Conservation (phyloP, 2,329 filamentous ascomycete genomes). For the Aspergillus ibericus region DNA sequence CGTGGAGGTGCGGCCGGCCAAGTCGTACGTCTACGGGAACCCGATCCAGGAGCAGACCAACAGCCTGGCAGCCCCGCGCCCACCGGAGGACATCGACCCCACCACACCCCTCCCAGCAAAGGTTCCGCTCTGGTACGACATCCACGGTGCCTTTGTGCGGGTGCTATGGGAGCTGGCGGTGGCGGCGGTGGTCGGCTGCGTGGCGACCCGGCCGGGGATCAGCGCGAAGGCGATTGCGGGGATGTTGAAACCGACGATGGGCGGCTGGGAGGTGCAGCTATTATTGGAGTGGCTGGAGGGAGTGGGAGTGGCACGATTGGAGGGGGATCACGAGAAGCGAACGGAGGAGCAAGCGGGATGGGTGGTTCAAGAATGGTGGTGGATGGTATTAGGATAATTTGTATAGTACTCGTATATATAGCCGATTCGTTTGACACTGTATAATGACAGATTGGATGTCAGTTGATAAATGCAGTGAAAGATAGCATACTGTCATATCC, state of each 20-base stretch:
- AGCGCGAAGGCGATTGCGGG: slow-evolving; percentile 34
- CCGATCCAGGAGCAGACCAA: slow-evolving; percentile 27
- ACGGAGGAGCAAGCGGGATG: slow-evolving; percentile 26
- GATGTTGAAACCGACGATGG: slow-evolving; percentile 41
- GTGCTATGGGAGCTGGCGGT: slow-evolving; percentile 46
- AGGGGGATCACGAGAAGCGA: neutral
- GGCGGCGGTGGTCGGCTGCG: slow-evolving; percentile 42
- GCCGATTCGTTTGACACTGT: no score
- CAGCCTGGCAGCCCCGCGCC: slow-evolving; percentile 28
- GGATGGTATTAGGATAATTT: slow-evolving; percentile 33
- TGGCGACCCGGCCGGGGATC: slow-evolving; percentile 45
- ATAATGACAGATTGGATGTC: no score
- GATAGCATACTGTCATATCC: no score
- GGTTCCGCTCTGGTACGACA: slow-evolving; percentile 52
- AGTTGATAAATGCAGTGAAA: no score
- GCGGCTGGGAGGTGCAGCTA: slow-evolving; percentile 44
- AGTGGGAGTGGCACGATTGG: slow-evolving; percentile 21
- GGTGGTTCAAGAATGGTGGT: slow-evolving; percentile 44
- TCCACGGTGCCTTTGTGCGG: slow-evolving; percentile 40
- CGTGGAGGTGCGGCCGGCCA: slow-evolving; percentile 40
- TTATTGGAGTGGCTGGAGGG: slow-evolving; percentile 44
- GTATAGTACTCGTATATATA: neutral
- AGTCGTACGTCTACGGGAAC: slow-evolving; percentile 43
- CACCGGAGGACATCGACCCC: slow-evolving; percentile 8
- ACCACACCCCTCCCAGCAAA: slow-evolving; percentile 21